Evolutionary conservation across 1,139 yeast genomes (phyloP).

Genomic region (Wickerhamomyces sp.): DNA sequence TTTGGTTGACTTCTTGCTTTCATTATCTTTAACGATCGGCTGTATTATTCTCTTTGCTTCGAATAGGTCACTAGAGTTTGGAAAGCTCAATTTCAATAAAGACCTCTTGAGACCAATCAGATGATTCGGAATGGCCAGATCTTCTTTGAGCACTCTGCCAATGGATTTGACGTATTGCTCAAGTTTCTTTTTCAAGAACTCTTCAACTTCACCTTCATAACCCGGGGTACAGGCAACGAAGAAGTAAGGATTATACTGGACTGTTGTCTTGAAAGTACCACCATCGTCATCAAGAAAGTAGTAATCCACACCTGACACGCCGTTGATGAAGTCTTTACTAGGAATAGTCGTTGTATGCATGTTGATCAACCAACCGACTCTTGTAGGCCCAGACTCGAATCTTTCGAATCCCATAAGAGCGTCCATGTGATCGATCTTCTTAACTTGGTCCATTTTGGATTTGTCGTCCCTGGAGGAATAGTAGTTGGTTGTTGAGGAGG

Average conservation of each 20-base stretch:
- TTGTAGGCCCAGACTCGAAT: slow-evolving; percentile 65
- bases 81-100: slow-evolving; percentile 65
- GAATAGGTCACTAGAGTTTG: slow-evolving; percentile 68
- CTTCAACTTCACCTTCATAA: slow-evolving; percentile 81
- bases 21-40: slow-evolving; percentile 71
- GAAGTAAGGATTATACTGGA: slow-evolving; percentile 85
- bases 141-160: slow-evolving; percentile 62
- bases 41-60: slow-evolving; percentile 64
- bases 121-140: slow-evolving; percentile 78
- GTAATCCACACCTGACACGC: slow-evolving; percentile 86
- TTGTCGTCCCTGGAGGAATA: slow-evolving; percentile 3
- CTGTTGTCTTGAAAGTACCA: slow-evolving; percentile 84
- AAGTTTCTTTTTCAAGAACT: slow-evolving; percentile 62
- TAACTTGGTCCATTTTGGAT: slow-evolving; percentile 36
- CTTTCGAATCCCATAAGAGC: slow-evolving; percentile 81
- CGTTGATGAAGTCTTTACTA: slow-evolving; percentile 49
- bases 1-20: slow-evolving; percentile 56
- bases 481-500: slow-evolving; percentile 20
- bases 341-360: slow-evolving; percentile 73
- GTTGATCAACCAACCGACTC: slow-evolving; percentile 82
- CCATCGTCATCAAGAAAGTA: slow-evolving; percentile 98
- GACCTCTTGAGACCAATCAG: slow-evolving; percentile 68
- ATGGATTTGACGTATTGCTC: slow-evolving; percentile 60
- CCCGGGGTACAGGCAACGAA: slow-evolving; percentile 63
- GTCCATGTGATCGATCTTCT: slow-evolving; percentile 61